Conservation (phyloP, 2,329 filamentous ascomycete species). For the Nothophoma quercina region DNA sequence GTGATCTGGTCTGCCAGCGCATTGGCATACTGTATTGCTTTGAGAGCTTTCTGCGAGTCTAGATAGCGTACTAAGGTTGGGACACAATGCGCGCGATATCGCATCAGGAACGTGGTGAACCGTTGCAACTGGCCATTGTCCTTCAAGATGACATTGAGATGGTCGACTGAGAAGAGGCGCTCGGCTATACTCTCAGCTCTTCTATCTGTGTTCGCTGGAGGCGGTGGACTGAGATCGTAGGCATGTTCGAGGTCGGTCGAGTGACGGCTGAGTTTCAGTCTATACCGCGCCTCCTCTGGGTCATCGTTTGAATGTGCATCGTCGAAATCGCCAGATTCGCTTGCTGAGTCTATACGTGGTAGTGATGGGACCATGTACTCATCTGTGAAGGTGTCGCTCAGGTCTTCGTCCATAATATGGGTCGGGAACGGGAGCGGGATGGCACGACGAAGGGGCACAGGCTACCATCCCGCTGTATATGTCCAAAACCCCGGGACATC, state of each 20-base stretch:
- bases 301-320: conserved; percentile 4
- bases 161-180: conserved; percentile 69
- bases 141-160: conserved; percentile 68
- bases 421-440: conserved; percentile 6
- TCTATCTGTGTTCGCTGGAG: conserved; percentile 25
- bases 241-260: conserved; percentile 24
- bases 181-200: conserved; percentile 64
- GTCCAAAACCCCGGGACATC: not conserved
- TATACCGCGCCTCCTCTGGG: not conserved
- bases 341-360: conserved; percentile 17
- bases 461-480: conserved; percentile 1
- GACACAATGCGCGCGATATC: conserved; percentile 65
- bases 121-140: conserved; percentile 66
- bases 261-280: conserved; percentile 6
- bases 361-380: conserved; percentile 1
- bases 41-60: conserved; percentile 71
- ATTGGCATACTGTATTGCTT: conserved; percentile 73
- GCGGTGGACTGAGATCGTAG: conserved; percentile 36
- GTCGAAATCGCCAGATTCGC: conserved; percentile 6
- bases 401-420: conserved; percentile 10
- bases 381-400: conserved; percentile 4
- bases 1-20: conserved; percentile 67
- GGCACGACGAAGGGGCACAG: conserved; percentile 1
- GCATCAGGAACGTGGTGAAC: conserved; percentile 71
- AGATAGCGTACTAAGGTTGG: conserved; percentile 73